These are phyloP conservation scores for Suhomyces faveliae DNA, from an alignment of 805 yeast species.

Conservation along the genomic window DNA sequence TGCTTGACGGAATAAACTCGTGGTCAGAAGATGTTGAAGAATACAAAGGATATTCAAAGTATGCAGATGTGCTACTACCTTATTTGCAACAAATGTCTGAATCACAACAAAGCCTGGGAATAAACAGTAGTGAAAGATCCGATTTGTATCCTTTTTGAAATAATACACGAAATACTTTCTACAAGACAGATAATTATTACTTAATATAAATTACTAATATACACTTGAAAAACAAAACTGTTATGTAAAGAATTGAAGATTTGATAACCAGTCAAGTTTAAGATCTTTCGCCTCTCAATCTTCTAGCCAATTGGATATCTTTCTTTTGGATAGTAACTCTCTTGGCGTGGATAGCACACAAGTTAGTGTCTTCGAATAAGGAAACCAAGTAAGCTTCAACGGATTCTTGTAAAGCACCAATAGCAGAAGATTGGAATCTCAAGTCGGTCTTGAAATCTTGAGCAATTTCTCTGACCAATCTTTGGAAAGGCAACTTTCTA, in stretches of 20 bases:
- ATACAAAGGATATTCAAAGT: slow-evolving; percentile 58
- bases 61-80: slow-evolving; percentile 54
- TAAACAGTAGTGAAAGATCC: slow-evolving; percentile 38
- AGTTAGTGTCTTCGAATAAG: slow-evolving; percentile 94
- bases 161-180: neutral
- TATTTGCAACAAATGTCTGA: slow-evolving; percentile 48
- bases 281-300: slow-evolving; percentile 96
- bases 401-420: slow-evolving; percentile 97
- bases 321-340: slow-evolving; percentile 98
- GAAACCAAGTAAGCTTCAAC: slow-evolving; percentile 98
- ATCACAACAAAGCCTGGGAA: slow-evolving; percentile 48
- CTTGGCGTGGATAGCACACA: slow-evolving; percentile 98
- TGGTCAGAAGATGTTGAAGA: slow-evolving; percentile 62
- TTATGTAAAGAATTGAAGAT: slow-evolving; percentile 9
- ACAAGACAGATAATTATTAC: neutral
- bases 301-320: slow-evolving; percentile 96
- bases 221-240: slow-evolving; percentile 11
- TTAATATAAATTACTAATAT: slow-evolving; percentile 12
- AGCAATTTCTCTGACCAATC: slow-evolving; percentile 94
- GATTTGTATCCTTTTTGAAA: slow-evolving; percentile 41
- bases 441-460: slow-evolving; percentile 90
- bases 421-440: slow-evolving; percentile 96
- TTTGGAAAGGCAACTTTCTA: slow-evolving; percentile 96
- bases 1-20: slow-evolving; percentile 55
- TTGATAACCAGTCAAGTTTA: slow-evolving; percentile 27